A percentile compares a stretch with the other conserved stretches of the same genome.
phyloP scores from a whole-genome alignment of 75 land plant species.

The Cupressus sempervirens region DNA sequence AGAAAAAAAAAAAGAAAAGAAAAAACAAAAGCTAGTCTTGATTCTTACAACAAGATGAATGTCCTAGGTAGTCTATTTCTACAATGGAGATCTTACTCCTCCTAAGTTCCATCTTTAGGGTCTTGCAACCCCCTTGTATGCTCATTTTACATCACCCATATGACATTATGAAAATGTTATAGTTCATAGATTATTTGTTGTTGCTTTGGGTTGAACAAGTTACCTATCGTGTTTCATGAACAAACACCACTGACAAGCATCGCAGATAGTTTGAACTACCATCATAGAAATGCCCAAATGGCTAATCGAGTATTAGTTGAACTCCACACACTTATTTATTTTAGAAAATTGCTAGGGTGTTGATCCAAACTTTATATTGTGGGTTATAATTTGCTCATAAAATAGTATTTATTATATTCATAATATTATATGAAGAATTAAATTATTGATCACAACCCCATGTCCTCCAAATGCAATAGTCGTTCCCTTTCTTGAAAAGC shows the following conservation, averaged over 20 bases:
- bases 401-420: too few species aligned
- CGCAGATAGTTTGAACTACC: too few species aligned
- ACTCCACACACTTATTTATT: constrained; percentile 95
- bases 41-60: constrained; percentile 97
- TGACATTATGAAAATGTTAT: constrained; percentile 87
- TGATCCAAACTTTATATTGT: too few species aligned
- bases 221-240: too few species aligned
- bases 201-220: constrained; percentile 83
- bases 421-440: too few species aligned
- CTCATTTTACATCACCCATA: constrained; percentile 98
- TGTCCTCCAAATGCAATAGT: too few species aligned
- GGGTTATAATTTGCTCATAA: too few species aligned
- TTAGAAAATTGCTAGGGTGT: constrained; percentile 80
- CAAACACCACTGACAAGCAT: too few species aligned
- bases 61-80: constrained; percentile 99
- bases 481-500: too few species aligned
- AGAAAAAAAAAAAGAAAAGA: too few species aligned
- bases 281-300: too few species aligned
- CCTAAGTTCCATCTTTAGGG: constrained; percentile 94
- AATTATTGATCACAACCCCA: too few species aligned
- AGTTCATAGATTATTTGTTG: constrained; percentile 94
- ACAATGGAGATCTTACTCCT: constrained; percentile 86
- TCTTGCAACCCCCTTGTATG: constrained; percentile 86
- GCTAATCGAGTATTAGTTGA: constrained; percentile 92
- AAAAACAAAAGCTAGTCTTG: constrained; percentile 84